phyloP scores from a whole-genome alignment of 768 basidiomycete species.

The Pleurotus platypus region DNA sequence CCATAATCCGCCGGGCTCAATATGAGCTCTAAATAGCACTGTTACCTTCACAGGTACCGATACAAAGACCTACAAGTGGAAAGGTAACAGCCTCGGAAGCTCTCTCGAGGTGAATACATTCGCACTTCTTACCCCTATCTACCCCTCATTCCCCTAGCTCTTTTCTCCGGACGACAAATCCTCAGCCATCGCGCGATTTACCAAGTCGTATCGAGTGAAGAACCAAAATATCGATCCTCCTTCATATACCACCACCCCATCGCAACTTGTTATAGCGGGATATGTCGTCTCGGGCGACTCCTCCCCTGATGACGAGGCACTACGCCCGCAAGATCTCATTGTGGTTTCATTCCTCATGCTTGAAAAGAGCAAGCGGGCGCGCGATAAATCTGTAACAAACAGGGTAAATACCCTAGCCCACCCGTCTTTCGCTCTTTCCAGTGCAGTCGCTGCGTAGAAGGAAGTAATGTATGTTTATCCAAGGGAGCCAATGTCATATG shows the following conservation, averaged over 20 bases:
- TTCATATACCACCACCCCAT: slow-evolving; percentile 18
- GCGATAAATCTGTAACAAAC: slow-evolving; percentile 21
- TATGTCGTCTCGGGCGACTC: background rate
- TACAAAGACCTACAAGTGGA: slow-evolving; percentile 38
- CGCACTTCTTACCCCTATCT: background rate
- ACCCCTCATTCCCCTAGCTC: slow-evolving; percentile 22
- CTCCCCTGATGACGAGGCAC: slow-evolving; percentile 19
- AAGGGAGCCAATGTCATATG: too few relatives aligned
- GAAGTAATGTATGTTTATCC: too few relatives aligned
- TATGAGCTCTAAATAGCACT: slow-evolving; percentile 22
- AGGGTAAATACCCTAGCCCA: slow-evolving; percentile 9
- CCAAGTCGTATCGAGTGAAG: slow-evolving; percentile 19
- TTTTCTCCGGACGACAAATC: slow-evolving; percentile 29
- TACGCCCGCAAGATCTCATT: slow-evolving; percentile 31
- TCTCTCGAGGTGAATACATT: slow-evolving; percentile 26
- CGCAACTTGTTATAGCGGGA: slow-evolving; percentile 24
- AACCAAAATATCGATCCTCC: slow-evolving; percentile 19
- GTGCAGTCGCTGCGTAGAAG: too few relatives aligned
- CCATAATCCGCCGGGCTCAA: background rate
- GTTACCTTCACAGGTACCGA: slow-evolving; percentile 30
- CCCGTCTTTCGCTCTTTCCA: too few relatives aligned
- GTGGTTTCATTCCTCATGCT: slow-evolving; percentile 38
- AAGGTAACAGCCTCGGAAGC: slow-evolving; percentile 31
- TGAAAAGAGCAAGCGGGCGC: slow-evolving; percentile 32
- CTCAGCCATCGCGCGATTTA: slow-evolving; percentile 32